Percentiles rank a stretch among this genome's conserved stretches.
These are phyloP conservation scores for Yamadazyma paraphyllophila DNA, from an alignment of 805 yeast species.

Conservation along the genomic window DNA sequence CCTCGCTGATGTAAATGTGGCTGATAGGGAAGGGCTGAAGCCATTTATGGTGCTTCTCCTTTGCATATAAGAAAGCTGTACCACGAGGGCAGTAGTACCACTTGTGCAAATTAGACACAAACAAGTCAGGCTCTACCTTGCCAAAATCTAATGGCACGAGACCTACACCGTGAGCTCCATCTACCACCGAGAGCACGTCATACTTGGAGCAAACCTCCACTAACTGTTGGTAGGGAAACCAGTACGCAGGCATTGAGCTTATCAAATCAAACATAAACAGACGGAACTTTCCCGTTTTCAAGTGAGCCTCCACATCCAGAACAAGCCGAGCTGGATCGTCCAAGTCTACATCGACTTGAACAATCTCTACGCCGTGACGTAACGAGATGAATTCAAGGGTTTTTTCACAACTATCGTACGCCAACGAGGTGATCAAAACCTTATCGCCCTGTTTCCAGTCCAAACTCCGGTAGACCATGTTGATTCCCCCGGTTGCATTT, in stretches of 20 bases:
- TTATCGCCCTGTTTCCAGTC: conserved; percentile 53
- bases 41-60: conserved; percentile 44
- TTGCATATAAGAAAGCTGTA: conserved; percentile 58
- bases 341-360: conserved; percentile 38
- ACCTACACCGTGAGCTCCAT: conserved; percentile 74
- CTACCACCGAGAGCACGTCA: conserved; percentile 54
- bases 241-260: conserved; percentile 62
- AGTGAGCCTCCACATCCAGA: conserved; percentile 20
- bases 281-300: conserved; percentile 24
- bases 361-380: conserved; percentile 26
- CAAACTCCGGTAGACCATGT: conserved; percentile 52
- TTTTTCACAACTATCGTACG: conserved; percentile 56
- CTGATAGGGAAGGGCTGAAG: conserved; percentile 62
- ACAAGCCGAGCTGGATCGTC: conserved; percentile 35
- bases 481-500: conserved; percentile 63
- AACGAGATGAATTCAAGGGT: conserved; percentile 43
- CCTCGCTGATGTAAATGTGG: conserved; percentile 34
- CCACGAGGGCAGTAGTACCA: conserved; percentile 64
- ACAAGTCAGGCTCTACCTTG: conserved; percentile 55
- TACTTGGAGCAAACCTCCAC: conserved; percentile 44
- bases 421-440: conserved; percentile 47
- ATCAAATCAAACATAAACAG: conserved; percentile 57
- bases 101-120: conserved; percentile 63
- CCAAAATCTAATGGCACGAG: conserved; percentile 43
- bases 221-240: conserved; percentile 54